Evolutionary conservation across 768 basidiomycete genomes (phyloP), one percentile per base, ranked within the genome.

Genomic region (Tulasnella sp.): DNA sequence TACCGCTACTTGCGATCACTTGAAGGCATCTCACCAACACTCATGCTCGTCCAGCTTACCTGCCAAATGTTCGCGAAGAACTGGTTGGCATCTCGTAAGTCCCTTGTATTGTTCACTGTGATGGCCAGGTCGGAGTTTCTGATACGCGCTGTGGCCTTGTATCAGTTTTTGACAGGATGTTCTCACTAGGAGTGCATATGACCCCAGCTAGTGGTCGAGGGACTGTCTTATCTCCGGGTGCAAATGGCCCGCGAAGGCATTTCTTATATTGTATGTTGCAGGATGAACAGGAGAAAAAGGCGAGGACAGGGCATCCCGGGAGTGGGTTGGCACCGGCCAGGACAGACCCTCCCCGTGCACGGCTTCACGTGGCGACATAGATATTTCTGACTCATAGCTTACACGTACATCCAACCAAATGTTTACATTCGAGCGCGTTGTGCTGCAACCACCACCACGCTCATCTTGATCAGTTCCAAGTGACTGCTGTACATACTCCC

Each of bases 51-150:
- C 0, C 90, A 93, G 65, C 84, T 92, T 29, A 77, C 80, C 17
- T 97, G 92, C 70, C 92, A 96, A 68, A 83, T 80, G 8, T 86
- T 85, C 51, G 92, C 92, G 4, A 92, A 90, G 66, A 83, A 86
- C 1, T 97, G 92, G 68, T 82, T 85, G 30, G 88, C 87, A 7
- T 88, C 87, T 27, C 73, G 92, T 92, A 66, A 60, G 83, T 74
- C 17, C 5, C 12, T 4, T 34, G 27, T 51, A n/a, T n/a, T 38
- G n/a, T 19, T 21, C 2, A n/a, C 48, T 27, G 17, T 22, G 9
- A 4, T 21, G 30, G 19, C 31, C n/a, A 4, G 11, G 19, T 15
- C 11, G 4, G 15, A 29, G 7, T 52, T 8, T 24, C 19, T 52
- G 21, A n/a, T n/a, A 21, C n/a, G n/a, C n/a, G n/a, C n/a, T n/a